phyloP scores from a whole-genome alignment of 768 basidiomycete genomes.

The Lentinus tigrinus region DNA sequence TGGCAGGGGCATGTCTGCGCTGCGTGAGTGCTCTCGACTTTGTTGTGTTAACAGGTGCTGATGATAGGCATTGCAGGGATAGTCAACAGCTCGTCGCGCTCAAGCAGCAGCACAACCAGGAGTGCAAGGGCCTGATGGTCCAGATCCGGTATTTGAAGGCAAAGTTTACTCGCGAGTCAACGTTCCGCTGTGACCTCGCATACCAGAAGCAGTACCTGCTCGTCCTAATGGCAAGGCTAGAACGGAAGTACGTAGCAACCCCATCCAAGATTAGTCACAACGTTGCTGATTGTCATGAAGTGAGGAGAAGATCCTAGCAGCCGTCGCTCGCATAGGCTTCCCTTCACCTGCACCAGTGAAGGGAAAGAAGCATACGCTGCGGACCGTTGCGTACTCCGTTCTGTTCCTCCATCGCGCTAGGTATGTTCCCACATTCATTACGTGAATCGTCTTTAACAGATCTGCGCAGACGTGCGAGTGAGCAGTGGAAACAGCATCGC shows the following conservation, averaged over 20 bases:
- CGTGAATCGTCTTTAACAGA: neutral
- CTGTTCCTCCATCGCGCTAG: conserved; percentile 64
- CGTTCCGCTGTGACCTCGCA: conserved; percentile 69
- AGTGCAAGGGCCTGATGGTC: conserved; percentile 87
- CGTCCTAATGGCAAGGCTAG: conserved; percentile 64
- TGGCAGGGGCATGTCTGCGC: conserved; percentile 58
- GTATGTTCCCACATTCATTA: conserved; percentile 41
- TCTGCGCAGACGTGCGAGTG: conserved; percentile 53
- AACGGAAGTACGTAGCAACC: conserved; percentile 55
- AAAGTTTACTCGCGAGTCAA: conserved; percentile 83
- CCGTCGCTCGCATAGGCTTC: conserved; percentile 76
- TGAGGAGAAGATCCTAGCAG: conserved; percentile 68
- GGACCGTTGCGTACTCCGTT: conserved; percentile 52
- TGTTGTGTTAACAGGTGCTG: neutral
- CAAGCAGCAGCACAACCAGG: conserved; percentile 71
- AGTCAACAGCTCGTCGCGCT: conserved; percentile 51
- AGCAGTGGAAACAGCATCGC: conserved; percentile 62
- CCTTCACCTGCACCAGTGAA: conserved; percentile 39
- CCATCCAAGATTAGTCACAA: neutral
- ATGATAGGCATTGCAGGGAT: conserved; percentile 39
- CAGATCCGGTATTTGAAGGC: conserved; percentile 92
- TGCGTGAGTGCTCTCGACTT: conserved; percentile 41
- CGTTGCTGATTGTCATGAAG: conserved; percentile 33
- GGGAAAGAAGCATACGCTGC: conserved; percentile 48
- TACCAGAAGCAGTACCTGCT: conserved; percentile 91